Conservation (phyloP, 2,329 filamentous ascomycete species). For the Hymenoscyphus fraxineus region DNA sequence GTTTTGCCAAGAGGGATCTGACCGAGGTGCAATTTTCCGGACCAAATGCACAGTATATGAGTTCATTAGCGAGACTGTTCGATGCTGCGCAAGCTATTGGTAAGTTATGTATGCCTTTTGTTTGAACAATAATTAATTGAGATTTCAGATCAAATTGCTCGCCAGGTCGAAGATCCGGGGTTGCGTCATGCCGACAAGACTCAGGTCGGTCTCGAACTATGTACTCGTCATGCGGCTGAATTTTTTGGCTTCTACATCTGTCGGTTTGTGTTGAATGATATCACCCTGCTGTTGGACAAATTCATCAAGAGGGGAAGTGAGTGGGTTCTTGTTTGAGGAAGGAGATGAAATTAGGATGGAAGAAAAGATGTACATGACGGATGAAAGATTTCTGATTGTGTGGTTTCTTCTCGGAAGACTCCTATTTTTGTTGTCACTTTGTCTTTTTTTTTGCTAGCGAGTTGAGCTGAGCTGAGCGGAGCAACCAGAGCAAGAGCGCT, state of each 20-base stretch:
- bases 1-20: slow-evolving; percentile 69
- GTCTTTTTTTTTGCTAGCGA: too few relatives aligned
- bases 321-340: slow-evolving; percentile 63
- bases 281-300: slow-evolving; percentile 85
- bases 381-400: neutral
- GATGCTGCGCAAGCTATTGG: slow-evolving; percentile 90
- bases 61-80: slow-evolving; percentile 81
- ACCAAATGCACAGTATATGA: slow-evolving; percentile 88
- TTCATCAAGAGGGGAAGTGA: slow-evolving; percentile 95
- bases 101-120: slow-evolving; percentile 45
- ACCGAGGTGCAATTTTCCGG: slow-evolving; percentile 69
- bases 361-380: neutral
- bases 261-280: slow-evolving; percentile 85
- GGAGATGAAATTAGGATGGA: neutral
- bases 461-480: too few relatives aligned
- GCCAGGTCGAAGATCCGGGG: slow-evolving; percentile 92
- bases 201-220: slow-evolving; percentile 90
- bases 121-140: slow-evolving; percentile 22
- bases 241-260: slow-evolving; percentile 98
- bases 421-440: too few relatives aligned
- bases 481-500: too few relatives aligned
- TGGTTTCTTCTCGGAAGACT: too few relatives aligned
- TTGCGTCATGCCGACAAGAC: slow-evolving; percentile 88
- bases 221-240: slow-evolving; percentile 87
- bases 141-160: slow-evolving; percentile 79